Evolutionary conservation across 208 protist species (phyloP).

Genomic region (Naegleria fowleri): DNA sequence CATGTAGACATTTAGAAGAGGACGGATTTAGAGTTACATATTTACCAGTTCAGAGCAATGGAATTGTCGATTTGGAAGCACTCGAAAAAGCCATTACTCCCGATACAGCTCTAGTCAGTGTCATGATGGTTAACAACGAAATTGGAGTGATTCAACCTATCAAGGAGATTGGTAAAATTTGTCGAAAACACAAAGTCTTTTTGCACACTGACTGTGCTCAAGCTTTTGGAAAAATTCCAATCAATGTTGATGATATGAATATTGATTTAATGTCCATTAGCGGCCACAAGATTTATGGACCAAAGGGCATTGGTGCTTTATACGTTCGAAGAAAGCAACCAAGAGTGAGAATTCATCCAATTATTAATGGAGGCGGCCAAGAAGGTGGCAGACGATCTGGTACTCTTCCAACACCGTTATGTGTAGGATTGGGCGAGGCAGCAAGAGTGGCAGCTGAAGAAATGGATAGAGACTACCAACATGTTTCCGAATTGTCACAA

Average conservation of each 20-base stretch:
- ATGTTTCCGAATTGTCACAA: conserved; percentile 68
- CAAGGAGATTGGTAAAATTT: conserved; percentile 89
- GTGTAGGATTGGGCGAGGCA: conserved; percentile 86
- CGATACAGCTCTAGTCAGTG: conserved; percentile 90
- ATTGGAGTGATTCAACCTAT: conserved; percentile 96
- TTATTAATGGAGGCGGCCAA: conserved; percentile 98
- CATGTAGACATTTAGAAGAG: conserved; percentile 89
- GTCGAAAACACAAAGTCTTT: conserved; percentile 81
- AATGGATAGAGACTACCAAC: conserved; percentile 81
- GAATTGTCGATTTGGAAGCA: conserved; percentile 84
- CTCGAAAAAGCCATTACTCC: conserved; percentile 78
- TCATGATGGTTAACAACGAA: conserved; percentile 99
- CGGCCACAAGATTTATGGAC: conserved; percentile 95
- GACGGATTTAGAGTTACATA: conserved; percentile 93
- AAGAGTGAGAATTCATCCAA: conserved; percentile 89
- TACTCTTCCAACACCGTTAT: conserved; percentile 82
- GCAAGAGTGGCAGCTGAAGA: conserved; percentile 78
- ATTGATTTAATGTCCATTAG: conserved; percentile 92
- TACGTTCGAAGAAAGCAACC: conserved; percentile 70
- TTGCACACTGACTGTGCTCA: conserved; percentile 97
- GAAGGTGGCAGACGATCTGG: conserved; percentile 89
- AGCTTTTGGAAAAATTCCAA: conserved; percentile 90
- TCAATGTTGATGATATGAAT: conserved; percentile 79
- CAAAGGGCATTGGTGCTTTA: conserved; percentile 79
- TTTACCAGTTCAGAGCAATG: conserved; percentile 91